These are phyloP conservation scores for Stachybotrys elegans DNA, from an alignment of 2,329 filamentous ascomycete species.

Conservation along the genomic window DNA sequence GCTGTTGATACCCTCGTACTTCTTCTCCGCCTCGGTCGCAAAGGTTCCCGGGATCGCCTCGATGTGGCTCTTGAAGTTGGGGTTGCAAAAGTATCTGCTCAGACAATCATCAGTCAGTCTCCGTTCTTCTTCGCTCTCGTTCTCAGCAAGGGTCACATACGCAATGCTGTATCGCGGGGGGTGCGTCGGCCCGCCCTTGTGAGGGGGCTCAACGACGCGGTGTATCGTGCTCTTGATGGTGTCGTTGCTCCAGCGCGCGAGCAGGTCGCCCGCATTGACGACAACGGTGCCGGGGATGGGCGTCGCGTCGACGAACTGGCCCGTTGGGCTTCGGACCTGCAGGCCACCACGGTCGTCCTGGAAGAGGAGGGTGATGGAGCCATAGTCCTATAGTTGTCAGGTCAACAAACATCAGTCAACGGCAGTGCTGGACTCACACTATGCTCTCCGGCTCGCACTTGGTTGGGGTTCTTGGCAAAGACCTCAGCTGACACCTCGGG, in stretches of 20 bases:
- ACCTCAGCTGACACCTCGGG: slow-evolving; percentile 60
- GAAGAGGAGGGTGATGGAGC: slow-evolving; percentile 57
- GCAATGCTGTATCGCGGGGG: slow-evolving; percentile 82
- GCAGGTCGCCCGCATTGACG: slow-evolving; percentile 81
- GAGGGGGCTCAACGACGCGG: slow-evolving; percentile 80
- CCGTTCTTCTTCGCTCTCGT: too few relatives aligned
- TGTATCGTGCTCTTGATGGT: slow-evolving; percentile 87
- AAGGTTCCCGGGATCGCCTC: slow-evolving; percentile 80
- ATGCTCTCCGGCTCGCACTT: slow-evolving; percentile 75
- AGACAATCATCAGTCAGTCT: not conserved
- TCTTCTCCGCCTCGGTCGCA: slow-evolving; percentile 59
- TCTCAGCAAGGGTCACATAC: slow-evolving; percentile 44
- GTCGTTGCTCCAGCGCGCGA: slow-evolving; percentile 87
- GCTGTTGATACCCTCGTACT: slow-evolving; percentile 72
- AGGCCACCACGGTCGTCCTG: slow-evolving; percentile 53
- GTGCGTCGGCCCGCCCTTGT: slow-evolving; percentile 51
- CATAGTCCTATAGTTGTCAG: slow-evolving; percentile 40
- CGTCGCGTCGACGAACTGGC: slow-evolving; percentile 75
- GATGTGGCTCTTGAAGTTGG: slow-evolving; percentile 70
- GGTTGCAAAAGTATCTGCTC: slow-evolving; percentile 77
- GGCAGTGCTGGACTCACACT: slow-evolving; percentile 33
- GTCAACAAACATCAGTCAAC: not conserved
- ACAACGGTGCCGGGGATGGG: slow-evolving; percentile 80
- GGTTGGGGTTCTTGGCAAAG: slow-evolving; percentile 61
- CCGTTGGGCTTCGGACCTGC: slow-evolving; percentile 63